Evolutionary conservation across 192 early-diverging fungal genomes (phyloP).

Genomic region (Lobosporangium transversale): DNA sequence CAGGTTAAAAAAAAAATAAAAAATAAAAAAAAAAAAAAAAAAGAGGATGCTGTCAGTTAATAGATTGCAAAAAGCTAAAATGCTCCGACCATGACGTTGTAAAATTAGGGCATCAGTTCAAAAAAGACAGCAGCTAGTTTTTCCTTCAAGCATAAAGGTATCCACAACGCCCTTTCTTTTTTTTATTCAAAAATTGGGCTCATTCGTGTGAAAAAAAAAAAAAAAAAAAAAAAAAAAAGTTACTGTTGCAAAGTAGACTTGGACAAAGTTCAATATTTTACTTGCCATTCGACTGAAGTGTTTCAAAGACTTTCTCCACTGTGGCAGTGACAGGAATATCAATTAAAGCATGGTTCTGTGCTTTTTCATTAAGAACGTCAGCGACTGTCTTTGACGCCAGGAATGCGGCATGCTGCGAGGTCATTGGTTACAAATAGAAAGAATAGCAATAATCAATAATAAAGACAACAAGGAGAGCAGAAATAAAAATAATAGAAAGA

Average conservation of each 20-base stretch:
- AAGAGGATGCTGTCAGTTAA: too few relatives aligned
- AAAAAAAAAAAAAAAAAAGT: too few relatives aligned
- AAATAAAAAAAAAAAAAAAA: constrained; percentile 8
- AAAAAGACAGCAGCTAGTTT: too few relatives aligned
- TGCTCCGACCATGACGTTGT: too few relatives aligned
- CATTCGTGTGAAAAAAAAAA: constrained; percentile 31
- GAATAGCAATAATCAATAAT: neutral
- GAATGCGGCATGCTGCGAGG: constrained; percentile 46
- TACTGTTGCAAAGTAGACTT: too few relatives aligned
- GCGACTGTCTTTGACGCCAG: constrained; percentile 49
- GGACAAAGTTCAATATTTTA: constrained; percentile 3
- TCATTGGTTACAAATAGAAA: constrained; percentile 16
- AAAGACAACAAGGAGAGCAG: neutral
- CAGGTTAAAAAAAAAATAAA: neutral
- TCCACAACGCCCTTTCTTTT: too few relatives aligned
- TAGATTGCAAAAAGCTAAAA: too few relatives aligned
- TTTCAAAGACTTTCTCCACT: constrained; percentile 66
- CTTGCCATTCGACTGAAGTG: constrained; percentile 56
- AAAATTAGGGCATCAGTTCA: too few relatives aligned
- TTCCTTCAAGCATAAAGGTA: too few relatives aligned
- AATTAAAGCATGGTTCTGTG: constrained; percentile 40
- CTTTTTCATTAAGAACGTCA: constrained; percentile 36
- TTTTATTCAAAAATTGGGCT: too few relatives aligned
- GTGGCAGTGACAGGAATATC: constrained; percentile 62
- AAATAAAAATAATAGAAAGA: neutral